Base-by-base conservation (phyloP, 768 basidiomycete genomes). In the Tulasnella sp. region DNA sequence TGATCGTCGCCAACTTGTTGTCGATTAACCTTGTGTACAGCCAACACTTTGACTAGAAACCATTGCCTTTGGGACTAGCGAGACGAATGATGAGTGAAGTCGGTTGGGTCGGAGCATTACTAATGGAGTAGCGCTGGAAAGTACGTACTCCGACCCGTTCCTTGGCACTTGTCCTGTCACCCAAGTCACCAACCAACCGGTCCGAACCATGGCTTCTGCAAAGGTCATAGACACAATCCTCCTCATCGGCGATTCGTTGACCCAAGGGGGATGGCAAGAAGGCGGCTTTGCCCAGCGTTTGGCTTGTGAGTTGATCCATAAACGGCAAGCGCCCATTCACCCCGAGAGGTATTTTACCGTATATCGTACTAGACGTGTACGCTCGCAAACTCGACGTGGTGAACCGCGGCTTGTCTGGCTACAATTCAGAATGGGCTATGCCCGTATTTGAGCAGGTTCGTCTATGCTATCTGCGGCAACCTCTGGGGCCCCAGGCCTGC, bases 401-500 rank as follows among this genome's bases (percentile, higher is more conserved):
- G 61, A 94, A 94, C 65, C 80, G 91, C 46, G 92, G 92, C 1
- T 73, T 82, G 27, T 75, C 78, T 40, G 90, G 90, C 2, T 96
- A 93, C 69, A 92, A 86, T 65, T 84, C 88, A 0, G 80, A 83
- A 32, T 93, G 90, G 91, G 82, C 75, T 5, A 70, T 91, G 35
- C 85, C 86, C 3, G 76, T 89, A 27, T 78, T 93, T 57, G 76
- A 86, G 64, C 81, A 84, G 75, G 86, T 82, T 45, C 36, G 73
- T 62, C n/a, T 29, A 37, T n/a, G n/a, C n/a, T n/a, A n/a, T n/a
- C n/a, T n/a, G 19, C n/a, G 34, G 25, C 43, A 17, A 19, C 36
- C 11, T 15, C 25, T 19, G 6, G n/a, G 37, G 19, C 37, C 12
- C 37, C 19, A 39, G 19, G 12, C 19, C 37, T 39, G 12, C 12